These are phyloP conservation scores for Pseudogymnoascus pannorum DNA, from an alignment of 2,329 filamentous ascomycete genomes.

Conservation along the genomic window DNA sequence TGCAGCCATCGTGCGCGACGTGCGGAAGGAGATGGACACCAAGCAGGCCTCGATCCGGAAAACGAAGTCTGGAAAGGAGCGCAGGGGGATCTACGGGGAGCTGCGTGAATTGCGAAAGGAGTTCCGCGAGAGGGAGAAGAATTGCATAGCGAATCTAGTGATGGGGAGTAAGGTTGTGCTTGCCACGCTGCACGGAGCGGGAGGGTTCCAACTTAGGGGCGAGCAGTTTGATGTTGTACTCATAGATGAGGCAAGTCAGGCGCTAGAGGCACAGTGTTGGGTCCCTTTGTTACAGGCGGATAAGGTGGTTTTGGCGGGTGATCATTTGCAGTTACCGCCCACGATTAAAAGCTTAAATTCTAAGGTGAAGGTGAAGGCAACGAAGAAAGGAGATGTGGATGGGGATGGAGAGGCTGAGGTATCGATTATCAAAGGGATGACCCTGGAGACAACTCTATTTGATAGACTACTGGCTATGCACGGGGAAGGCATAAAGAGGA, in stretches of 20 bases:
- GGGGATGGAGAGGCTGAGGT: constrained; percentile 30
- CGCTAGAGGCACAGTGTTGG: constrained; percentile 95
- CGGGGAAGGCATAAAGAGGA: constrained; percentile 76
- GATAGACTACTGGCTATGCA: constrained; percentile 79
- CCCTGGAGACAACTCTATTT: constrained; percentile 85
- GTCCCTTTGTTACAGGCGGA: constrained; percentile 72
- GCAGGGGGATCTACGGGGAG: constrained; percentile 75
- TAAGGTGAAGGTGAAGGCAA: constrained; percentile 32
- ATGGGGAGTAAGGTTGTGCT: constrained; percentile 77
- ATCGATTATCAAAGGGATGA: constrained; percentile 44
- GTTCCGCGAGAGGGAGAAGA: constrained; percentile 74
- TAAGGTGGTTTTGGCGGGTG: constrained; percentile 86
- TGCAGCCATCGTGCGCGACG: constrained; percentile 79
- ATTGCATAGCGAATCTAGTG: constrained; percentile 71
- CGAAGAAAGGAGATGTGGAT: constrained; percentile 30
- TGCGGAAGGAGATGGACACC: constrained; percentile 85
- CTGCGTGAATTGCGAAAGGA: constrained; percentile 81
- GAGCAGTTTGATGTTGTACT: constrained; percentile 88
- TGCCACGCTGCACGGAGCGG: constrained; percentile 86
- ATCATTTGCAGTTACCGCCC: constrained; percentile 88
- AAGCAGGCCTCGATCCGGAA: constrained; percentile 87
- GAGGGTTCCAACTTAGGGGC: constrained; percentile 71
- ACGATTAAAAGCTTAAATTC: constrained; percentile 77
- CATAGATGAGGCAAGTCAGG: constrained; percentile 93
- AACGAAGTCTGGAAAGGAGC: constrained; percentile 71